A percentile compares a stretch with the other conserved stretches of the same genome.
Evolutionary conservation across 1,139 yeast species (phyloP).

Genomic region (Yamadazyma oceani): DNA sequence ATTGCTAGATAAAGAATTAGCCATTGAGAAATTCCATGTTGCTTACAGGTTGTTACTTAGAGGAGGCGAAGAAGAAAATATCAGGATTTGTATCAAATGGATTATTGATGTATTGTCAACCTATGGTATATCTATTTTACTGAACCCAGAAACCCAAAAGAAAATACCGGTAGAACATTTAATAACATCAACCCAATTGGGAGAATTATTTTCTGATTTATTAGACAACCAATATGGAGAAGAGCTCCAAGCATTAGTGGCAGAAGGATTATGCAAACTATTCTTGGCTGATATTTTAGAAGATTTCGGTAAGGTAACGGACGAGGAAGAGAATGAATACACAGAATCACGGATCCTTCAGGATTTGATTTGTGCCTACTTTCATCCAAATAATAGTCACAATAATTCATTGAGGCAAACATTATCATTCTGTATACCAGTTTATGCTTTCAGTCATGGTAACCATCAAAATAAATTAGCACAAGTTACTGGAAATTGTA

Average conservation of each 20-base stretch:
- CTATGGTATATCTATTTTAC: conserved; percentile 67
- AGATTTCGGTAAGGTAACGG: conserved; percentile 16
- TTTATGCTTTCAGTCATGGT: conserved; percentile 77
- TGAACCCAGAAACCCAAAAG: conserved; percentile 1
- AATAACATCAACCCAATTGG: conserved; percentile 59
- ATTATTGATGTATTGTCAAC: conserved; percentile 78
- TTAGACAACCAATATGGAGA: conserved; percentile 59
- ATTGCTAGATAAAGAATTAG: conserved; percentile 63
- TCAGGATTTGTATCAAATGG: conserved; percentile 63
- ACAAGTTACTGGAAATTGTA: conserved; percentile 64
- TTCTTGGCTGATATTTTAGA: conserved; percentile 71
- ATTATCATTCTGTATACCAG: conserved; percentile 86
- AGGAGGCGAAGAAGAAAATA: conserved; percentile 57
- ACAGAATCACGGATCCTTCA: conserved; percentile 39
- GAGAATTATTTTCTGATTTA: conserved; percentile 67
- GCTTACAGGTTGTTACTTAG: conserved; percentile 41
- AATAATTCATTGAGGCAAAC: conserved; percentile 78
- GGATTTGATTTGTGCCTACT: conserved; percentile 63
- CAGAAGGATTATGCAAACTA: conserved; percentile 84
- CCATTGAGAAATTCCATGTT: conserved; percentile 57
- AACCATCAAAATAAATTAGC: conserved; percentile 72
- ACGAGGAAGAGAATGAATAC: conserved; percentile 9
- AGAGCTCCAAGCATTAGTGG: conserved; percentile 74
- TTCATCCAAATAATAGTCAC: conserved; percentile 61
- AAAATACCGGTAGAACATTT: conserved; percentile 20